Percentiles rank a stretch among this genome's conserved stretches.
Conservation (phyloP, 768 basidiomycete genomes). For the Roridomyces roridus region DNA sequence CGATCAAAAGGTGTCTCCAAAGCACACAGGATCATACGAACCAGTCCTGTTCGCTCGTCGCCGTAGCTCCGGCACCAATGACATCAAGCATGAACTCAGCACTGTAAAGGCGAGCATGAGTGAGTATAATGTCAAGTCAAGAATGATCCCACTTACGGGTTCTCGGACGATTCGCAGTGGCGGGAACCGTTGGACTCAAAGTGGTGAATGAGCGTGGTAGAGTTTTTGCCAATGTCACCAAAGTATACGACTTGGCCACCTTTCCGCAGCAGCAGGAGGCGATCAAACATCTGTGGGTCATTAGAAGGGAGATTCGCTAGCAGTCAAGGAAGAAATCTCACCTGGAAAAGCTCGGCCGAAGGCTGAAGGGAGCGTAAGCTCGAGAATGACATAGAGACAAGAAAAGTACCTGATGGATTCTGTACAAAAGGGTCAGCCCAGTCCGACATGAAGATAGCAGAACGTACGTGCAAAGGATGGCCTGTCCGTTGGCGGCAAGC, state of each 20-base stretch:
- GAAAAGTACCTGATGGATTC: conserved; percentile 49
- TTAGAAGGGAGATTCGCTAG: background rate
- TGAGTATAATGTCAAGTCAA: background rate
- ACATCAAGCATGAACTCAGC: conserved; percentile 73
- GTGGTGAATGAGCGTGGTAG: conserved; percentile 71
- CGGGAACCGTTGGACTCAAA: conserved; percentile 75
- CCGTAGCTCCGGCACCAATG: conserved; percentile 77
- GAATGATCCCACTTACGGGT: conserved; percentile 63
- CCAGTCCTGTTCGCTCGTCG: conserved; percentile 63
- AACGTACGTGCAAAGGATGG: conserved; percentile 86
- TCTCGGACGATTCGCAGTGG: conserved; percentile 67
- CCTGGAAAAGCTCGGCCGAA: conserved; percentile 83
- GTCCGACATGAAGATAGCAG: background rate
- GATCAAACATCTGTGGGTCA: conserved; percentile 65
- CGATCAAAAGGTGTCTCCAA: background rate
- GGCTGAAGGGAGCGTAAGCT: conserved; percentile 58
- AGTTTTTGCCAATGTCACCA: conserved; percentile 70
- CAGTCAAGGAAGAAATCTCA: conserved; percentile 11
- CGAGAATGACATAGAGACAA: background rate
- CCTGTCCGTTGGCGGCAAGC: conserved; percentile 82
- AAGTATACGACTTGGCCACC: conserved; percentile 83
- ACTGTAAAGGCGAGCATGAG: conserved; percentile 31
- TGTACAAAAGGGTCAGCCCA: conserved; percentile 20
- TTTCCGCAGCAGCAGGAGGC: conserved; percentile 74
- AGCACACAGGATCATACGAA: conserved; percentile 17